Evolutionary conservation across 1,139 yeast genomes (phyloP), one percentile per base, ranked within the genome.

Genomic region (Blastobotrys arbuscula): DNA sequence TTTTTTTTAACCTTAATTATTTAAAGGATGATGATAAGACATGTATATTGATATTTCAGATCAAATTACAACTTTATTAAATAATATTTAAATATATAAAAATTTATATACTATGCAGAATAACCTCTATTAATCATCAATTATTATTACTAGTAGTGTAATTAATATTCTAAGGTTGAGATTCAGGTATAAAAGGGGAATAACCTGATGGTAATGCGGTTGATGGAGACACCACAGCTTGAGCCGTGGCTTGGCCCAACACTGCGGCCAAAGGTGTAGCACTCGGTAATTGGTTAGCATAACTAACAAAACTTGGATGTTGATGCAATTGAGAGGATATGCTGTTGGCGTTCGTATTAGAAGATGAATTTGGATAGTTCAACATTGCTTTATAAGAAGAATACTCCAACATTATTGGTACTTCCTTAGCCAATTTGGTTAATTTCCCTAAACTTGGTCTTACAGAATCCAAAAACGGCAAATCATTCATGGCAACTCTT

Each of bases 361-460:
- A 38, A 15, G 15, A 4, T n/a, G 35, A 4, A 30, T 15, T 40
- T 10, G 35, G 20, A 30, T 42, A 34, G 12, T 15, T 28, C 37
- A 60, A 50, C 43, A 62, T 46, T 23, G 59, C 55, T 39, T 62
- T 74, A 62, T 78, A 77, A 6, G 81, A 71, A 47, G 82, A 77
- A 44, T 74, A 71, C 61, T 89, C 96, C 42, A 89, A 68, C 57
- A 86, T 73, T 13, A 86, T 81, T 0, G 97, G 89, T 12, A 90
- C 86, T 59, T 90, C 97, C 61, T 90, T 90, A 2, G 96, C 87
- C 3, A 90, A 84, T 54, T 88, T 82, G 0, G 97, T 89, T 50
- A 90, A 71, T 31, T 81, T 78, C 0, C 96, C 87, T 70, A 90
- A 76, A 7, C 86, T 82, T 5, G 87, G 80, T 53, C 96, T 73